Evolutionary conservation across 2,329 filamentous ascomycete genomes (phyloP), one percentile per base, ranked within the genome.

Genomic region (Fusarium penzigii): DNA sequence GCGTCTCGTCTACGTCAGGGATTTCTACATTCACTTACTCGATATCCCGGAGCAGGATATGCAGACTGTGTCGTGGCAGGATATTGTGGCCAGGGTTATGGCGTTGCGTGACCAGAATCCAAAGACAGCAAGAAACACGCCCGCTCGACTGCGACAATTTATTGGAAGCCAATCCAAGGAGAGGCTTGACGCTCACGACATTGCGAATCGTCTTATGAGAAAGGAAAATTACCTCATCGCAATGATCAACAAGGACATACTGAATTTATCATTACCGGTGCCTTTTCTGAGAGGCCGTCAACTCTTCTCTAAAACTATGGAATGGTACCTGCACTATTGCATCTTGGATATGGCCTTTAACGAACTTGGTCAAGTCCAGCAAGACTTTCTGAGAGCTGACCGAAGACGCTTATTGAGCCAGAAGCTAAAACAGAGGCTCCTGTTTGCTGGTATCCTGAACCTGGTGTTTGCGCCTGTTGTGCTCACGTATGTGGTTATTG

Each of bases 201-300:
- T 99, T 69, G 94, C 94, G 7, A 99, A 97, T 67, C 85, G 94
- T 32, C 75, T 99, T 42, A 97, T 99, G 94, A 87, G 94, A 53
- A 89, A 90, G 66, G 93, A 97, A 57, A 99, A 99, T 66, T 99
- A 97, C 65, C 83, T 97, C 57, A 97, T 99, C 64, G 94, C 94
- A 5, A 79, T 99, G 65, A 91, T 97, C 75, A 99, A 99, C 77
- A 97, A 99, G 71, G 94, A 97, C 55, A 84, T 97, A 38, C 73
- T 99, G 40, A 87, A 99, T 67, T 78, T 97, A 42, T 92, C 89
- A 0, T 80, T 97, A 3, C 90, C 91, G 2, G 72, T 99, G 2
- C 94, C 94, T 0, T 92, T 97, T 57, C 66, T 97, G 2, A 83
- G 86, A 39, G 86, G 86, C 41, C 84, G 88, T 17, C 90, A 93